Conservation (phyloP, 202 grass and related monocot species). For the Setaria italica region DNA sequence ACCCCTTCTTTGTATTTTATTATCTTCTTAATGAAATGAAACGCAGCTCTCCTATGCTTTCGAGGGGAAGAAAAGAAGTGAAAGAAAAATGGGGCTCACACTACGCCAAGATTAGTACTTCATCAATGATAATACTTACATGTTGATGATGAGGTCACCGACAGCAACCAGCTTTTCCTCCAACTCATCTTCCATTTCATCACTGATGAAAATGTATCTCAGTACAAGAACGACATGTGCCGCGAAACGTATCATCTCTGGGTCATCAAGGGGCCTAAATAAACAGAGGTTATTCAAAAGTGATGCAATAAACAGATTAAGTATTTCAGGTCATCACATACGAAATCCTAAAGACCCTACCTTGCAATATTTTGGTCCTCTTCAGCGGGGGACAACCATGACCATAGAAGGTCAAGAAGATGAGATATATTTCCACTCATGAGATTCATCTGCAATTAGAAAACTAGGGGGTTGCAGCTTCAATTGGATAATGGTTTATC, state of each 20-base stretch:
- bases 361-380: slow-evolving; percentile 64
- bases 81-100: neutral
- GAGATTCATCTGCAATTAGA: slow-evolving; percentile 80
- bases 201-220: slow-evolving; percentile 74
- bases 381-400: slow-evolving; percentile 83
- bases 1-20: too few relatives aligned
- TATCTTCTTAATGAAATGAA: too few relatives aligned
- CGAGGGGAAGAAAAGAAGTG: too few relatives aligned
- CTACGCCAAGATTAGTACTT: neutral
- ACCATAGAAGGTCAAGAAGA: slow-evolving; percentile 94
- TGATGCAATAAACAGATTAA: slow-evolving; percentile 13
- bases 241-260: slow-evolving; percentile 88
- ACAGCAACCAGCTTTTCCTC: slow-evolving; percentile 81
- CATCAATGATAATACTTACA: slow-evolving; percentile 62
- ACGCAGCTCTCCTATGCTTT: too few relatives aligned
- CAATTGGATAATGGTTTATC: slow-evolving; percentile 16
- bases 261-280: slow-evolving; percentile 73
- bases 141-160: slow-evolving; percentile 86
- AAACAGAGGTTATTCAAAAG: slow-evolving; percentile 37
- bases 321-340: slow-evolving; percentile 22
- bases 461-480: slow-evolving; percentile 13
- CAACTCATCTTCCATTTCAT: slow-evolving; percentile 79
- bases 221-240: slow-evolving; percentile 95
- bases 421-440: slow-evolving; percentile 83
- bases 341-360: slow-evolving; percentile 45